A percentile compares a stretch with the other conserved stretches of the same genome.
phyloP scores from a whole-genome alignment of 2,329 filamentous ascomycete genomes.

The Ophiocordyceps camponoti-leonardi region DNA sequence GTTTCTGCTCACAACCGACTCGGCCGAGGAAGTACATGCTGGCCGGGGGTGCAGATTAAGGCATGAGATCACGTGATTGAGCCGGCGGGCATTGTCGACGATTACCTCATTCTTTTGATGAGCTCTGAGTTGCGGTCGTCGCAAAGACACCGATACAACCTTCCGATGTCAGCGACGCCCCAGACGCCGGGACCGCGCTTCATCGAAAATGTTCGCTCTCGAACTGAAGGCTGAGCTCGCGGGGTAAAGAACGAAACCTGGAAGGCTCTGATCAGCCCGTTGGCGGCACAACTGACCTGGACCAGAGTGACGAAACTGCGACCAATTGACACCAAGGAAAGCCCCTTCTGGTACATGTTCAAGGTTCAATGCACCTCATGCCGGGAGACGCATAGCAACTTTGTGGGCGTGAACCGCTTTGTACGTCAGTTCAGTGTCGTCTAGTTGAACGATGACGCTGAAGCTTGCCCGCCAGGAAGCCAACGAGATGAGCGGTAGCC shows the following conservation, averaged over 20 bases:
- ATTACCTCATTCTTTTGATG: too few species aligned
- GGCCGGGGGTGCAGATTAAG: too few species aligned
- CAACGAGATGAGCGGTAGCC: slow-evolving; percentile 81
- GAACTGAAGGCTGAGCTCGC: slow-evolving; percentile 50
- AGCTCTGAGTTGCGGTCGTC: too few species aligned
- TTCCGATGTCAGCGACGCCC: too few species aligned
- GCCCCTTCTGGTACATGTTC: slow-evolving; percentile 93
- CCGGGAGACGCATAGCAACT: slow-evolving; percentile 75
- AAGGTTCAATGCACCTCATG: slow-evolving; percentile 98
- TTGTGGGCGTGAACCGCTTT: slow-evolving; percentile 74
- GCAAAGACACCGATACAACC: too few species aligned
- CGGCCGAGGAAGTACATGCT: too few species aligned
- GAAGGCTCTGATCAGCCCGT: background rate
- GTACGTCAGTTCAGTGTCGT: slow-evolving; percentile 30
- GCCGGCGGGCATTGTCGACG: background rate
- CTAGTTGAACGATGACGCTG: background rate
- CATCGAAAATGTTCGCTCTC: slow-evolving; percentile 42
- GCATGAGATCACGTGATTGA: background rate
- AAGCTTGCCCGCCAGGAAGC: slow-evolving; percentile 42
- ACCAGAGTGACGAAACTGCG: slow-evolving; percentile 74
- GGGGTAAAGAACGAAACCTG: slow-evolving; percentile 31
- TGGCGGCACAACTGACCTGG: background rate
- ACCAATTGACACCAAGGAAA: slow-evolving; percentile 64
- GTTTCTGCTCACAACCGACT: background rate
- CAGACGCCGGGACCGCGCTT: too few species aligned